A percentile compares a stretch with the other conserved stretches of the same genome.
Evolutionary conservation across 352 stramenopile species (phyloP).

Genomic region (Phytophthora pini): DNA sequence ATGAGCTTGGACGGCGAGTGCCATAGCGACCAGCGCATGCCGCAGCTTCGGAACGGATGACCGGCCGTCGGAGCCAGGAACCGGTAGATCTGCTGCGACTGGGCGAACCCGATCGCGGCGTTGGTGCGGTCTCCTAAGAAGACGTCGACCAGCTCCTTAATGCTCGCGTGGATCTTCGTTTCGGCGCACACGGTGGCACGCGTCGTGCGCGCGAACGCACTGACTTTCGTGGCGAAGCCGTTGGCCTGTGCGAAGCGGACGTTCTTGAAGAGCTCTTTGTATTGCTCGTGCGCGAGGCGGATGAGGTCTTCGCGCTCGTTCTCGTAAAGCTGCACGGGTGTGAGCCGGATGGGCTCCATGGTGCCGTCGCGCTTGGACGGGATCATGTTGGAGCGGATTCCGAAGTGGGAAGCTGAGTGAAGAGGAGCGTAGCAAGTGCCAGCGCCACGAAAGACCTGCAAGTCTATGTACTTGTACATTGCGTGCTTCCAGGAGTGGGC

Average conservation of each 20-base stretch:
- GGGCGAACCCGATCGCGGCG: slow-evolving; percentile 64
- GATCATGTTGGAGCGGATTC: slow-evolving; percentile 20
- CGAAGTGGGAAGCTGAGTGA: slow-evolving; percentile 15
- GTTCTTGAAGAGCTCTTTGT: slow-evolving; percentile 52
- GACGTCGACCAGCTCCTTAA: slow-evolving; percentile 63
- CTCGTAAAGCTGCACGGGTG: slow-evolving; percentile 41
- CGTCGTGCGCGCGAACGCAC: slow-evolving; percentile 54
- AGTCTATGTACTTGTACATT: slow-evolving; percentile 27
- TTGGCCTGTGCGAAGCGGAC: slow-evolving; percentile 46
- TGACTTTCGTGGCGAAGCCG: slow-evolving; percentile 60
- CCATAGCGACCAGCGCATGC: slow-evolving; percentile 72
- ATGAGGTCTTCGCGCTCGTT: slow-evolving; percentile 46
- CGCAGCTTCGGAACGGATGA: slow-evolving; percentile 60
- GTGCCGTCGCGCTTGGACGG: slow-evolving; percentile 10
- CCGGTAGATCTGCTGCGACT: slow-evolving; percentile 66
- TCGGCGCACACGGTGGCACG: slow-evolving; percentile 57
- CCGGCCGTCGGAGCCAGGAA: slow-evolving; percentile 50
- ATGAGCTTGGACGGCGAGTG: slow-evolving; percentile 66
- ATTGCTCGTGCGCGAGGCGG: slow-evolving; percentile 37
- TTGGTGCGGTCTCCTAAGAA: slow-evolving; percentile 69
- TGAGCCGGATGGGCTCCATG: slow-evolving; percentile 45
- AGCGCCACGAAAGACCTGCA: slow-evolving; percentile 16
- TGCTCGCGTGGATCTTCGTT: slow-evolving; percentile 53
- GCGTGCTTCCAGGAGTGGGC: slow-evolving; percentile 21
- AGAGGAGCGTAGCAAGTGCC: slow-evolving; percentile 3